Evolutionary conservation across 108 stramenopile genomes (phyloP), one percentile per base, ranked within the genome.

Genomic region (Skeletonema tropicum): DNA sequence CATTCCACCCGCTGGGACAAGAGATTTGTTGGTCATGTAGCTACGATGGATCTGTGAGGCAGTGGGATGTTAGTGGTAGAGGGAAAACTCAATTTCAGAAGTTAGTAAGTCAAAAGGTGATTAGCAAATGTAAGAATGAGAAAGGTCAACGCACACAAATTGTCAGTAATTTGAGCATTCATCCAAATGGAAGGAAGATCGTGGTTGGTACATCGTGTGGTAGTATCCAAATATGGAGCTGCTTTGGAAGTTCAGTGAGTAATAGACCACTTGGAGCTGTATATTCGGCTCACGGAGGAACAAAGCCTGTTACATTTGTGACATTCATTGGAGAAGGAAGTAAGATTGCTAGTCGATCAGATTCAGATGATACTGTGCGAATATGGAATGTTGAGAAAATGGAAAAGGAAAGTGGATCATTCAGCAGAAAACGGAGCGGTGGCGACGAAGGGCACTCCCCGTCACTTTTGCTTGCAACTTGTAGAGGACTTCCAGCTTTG

Each of bases 1-100:
- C 68, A 26, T 97, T 95, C 91, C 93, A 97, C 77, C 95, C 97
- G 23, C 66, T 93, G 45, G 91, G 94, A 11, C 68, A 87, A 63
- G 85, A 92, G 57, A 77, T 85, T 30, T 91, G 92, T 41, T 76
- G 89, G 70, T 93, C 94, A 6, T 83, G 88, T 19, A 83, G 93
- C 17, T 55, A 88, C 36, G 97, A 97, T 85, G 95, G 97, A 58
- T 86, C 83, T 21, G 86, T 89, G 17, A 71, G 95, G 59, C 61
- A 93, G 17, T 97, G 97, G 97, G 91, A 97, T 78, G 39, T 97
- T 11, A 81, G 87, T 60, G 88, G 86, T 14, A 80, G 71, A 41
- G 92, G 92, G 13, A 92, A 92, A 70, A 83, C 88, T 9, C 73
- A 86, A 59, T 95, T 96, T 77, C 74, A 87, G 19, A 95, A 87